Evolutionary conservation across 331 rosid species (phyloP), one percentile per base, ranked within the genome.

Genomic region (Arachis monticola): DNA sequence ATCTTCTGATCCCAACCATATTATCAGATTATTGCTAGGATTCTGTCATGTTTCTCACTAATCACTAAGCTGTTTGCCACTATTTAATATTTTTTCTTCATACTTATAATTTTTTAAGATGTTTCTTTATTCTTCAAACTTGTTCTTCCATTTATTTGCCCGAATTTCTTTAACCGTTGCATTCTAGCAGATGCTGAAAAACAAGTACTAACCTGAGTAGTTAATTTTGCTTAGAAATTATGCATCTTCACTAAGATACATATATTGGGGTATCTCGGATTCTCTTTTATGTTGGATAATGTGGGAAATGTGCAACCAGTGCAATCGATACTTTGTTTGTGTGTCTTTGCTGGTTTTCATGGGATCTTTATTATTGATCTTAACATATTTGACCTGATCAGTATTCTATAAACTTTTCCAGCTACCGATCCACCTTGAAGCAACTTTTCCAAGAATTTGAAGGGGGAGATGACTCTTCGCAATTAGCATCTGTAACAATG

Each of bases 381-480:
- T 60, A 42, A 58, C 42, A 50, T 60, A 30, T 60, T 57, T 83
- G 64, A 80, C 71, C 60, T 77, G 59, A 72, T 67, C 70, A 45
- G 46, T 70, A 17, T 73, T 52, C 12, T 14, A 60, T 60, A 81
- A 70, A 79, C 69, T 44, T 11, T 82, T 72, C 50, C 90, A 95
- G 99, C 87, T 95, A 92, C 53, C 99, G 90, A 14, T 91, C 97
- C 79, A 95, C 99, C 71, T 86, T 95, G 96, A 90, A 83, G 88
- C 99, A 95, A 77, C 97, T 95, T 82, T 95, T 95, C 70, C 93
- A 83, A 83, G 99, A 95, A 78, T 81, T 95, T 82, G 99, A 86
- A 74, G 81, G 67, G 51, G 91, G 88, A 57, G 87, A 84, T 48
- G 97, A 84, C 76, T 77, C 91, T 69, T 87, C 99, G 11, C 93